Base-by-base conservation (phyloP, 352 stramenopile species). In the Phytophthora parvispora region DNA sequence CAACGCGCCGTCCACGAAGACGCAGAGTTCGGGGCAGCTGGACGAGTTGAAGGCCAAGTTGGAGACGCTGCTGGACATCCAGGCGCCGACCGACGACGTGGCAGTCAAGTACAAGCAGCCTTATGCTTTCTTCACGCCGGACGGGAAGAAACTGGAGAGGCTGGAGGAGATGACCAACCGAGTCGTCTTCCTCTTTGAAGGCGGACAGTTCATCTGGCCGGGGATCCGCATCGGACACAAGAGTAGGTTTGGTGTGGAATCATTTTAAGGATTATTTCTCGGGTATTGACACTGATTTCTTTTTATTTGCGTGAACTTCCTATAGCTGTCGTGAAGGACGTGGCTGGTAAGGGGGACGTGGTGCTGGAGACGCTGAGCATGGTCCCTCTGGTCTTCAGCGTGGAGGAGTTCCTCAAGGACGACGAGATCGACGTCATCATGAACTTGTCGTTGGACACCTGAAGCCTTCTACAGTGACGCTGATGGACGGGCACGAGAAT, bases 391-490 rank as follows among this genome's bases (percentile, higher is more conserved):
- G 85, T 95, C 40, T 93, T 95, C 57, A 69, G 74, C 43, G 81
- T 92, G 15, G 85, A 92, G 6, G 84, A 95, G 27, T 93, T 95
- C 29, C 69, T 95, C 8, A 84, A 86, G n/a, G 85, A 95, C 60
- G 82, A 93, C 16, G 85, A 93, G 63, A 93, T 95, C 53, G 87
- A 93, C 53, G 55, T 93, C 13, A 91, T 95, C 66, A 69, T 93
- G 62, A 75, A 90, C 8, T 73, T 93, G 50, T 93, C 87, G 15
- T 60, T 93, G 62, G 68, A 83, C 81, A 94, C 61, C 60, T 93
- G 20, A 72, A 77, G 38, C 83, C 87, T 4, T 94, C 87, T 22
- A 79, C 68, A 5, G 87, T 95, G 50, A 80, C 78, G 42, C 78
- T 86, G 24, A 75, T 83, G 25, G 87, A 94, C 60, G 86, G 81